phyloP scores from a whole-genome alignment of 1,284 basidiomycete species.

The Mycosarcoma mackinlayi region DNA sequence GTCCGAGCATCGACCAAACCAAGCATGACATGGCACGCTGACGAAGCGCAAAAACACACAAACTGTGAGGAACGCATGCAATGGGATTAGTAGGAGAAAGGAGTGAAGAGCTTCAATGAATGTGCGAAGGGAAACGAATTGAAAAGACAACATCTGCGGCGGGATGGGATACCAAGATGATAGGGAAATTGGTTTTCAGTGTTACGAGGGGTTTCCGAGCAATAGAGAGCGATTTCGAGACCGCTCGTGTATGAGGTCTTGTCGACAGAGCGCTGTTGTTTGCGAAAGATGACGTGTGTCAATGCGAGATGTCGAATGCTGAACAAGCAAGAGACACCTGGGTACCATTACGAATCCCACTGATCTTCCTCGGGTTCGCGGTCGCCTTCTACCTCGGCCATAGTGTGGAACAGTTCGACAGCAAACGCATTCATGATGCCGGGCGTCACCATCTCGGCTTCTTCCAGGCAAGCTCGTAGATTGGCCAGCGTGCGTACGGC shows the following conservation, averaged over 20 bases:
- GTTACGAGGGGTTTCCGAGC: too few species aligned
- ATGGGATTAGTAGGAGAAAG: too few species aligned
- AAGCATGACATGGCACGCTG: too few species aligned
- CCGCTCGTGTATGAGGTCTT: background rate
- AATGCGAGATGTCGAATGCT: background rate
- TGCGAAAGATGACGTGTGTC: too few species aligned
- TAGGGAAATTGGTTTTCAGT: too few species aligned
- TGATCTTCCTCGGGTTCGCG: conserved; percentile 47
- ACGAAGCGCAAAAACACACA: too few species aligned
- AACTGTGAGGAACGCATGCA: too few species aligned
- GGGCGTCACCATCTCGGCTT: conserved; percentile 59
- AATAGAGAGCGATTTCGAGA: background rate
- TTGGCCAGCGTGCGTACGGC: conserved; percentile 53
- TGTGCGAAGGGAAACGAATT: too few species aligned
- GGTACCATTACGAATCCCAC: conserved; percentile 23
- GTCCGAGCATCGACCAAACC: too few species aligned
- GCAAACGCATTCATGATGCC: conserved; percentile 64
- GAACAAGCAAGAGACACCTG: background rate
- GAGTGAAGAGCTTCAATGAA: too few species aligned
- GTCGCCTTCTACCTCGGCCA: conserved; percentile 55
- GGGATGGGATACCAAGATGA: too few species aligned
- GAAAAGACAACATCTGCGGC: too few species aligned
- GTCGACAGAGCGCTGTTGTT: background rate
- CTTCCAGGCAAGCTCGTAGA: conserved; percentile 46
- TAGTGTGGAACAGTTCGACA: conserved; percentile 61